Conservation (phyloP, 345 rosid species). For the Erucastrum elatum region DNA sequence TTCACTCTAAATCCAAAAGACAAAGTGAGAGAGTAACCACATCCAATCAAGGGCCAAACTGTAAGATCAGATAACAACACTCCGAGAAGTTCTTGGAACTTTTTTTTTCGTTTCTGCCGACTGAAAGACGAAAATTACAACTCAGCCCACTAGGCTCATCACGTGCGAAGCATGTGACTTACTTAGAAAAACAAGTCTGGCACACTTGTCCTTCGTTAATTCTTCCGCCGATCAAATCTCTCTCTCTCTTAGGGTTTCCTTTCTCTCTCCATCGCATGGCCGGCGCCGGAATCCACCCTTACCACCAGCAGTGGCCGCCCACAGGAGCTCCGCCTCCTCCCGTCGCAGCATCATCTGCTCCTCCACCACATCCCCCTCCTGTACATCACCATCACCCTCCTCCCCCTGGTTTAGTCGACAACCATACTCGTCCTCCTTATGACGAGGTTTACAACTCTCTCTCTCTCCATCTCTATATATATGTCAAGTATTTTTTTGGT, state of each 20-base stretch:
- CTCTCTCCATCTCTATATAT: not conserved
- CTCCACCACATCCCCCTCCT: slow-evolving; percentile 50
- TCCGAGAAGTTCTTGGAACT: too few species aligned
- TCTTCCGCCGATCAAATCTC: not conserved
- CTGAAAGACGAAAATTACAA: not conserved
- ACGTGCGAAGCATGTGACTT: slow-evolving; percentile 37
- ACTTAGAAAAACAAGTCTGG: not conserved
- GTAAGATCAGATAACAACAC: too few species aligned
- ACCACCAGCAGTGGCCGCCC: slow-evolving; percentile 84
- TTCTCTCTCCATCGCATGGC: slow-evolving; percentile 51
- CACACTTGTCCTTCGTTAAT: not conserved
- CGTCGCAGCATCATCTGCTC: slow-evolving; percentile 45
- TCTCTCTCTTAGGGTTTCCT: slow-evolving; percentile 28
- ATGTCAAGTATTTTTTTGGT: not conserved
- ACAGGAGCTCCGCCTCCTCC: slow-evolving; percentile 69
- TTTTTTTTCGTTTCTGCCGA: not conserved
- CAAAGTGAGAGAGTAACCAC: too few species aligned
- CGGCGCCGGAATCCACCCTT: slow-evolving; percentile 89
- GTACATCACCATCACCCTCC: slow-evolving; percentile 60
- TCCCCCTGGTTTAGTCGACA: slow-evolving; percentile 54
- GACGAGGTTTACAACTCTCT: slow-evolving; percentile 65
- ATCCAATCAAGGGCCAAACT: too few species aligned
- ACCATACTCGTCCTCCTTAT: slow-evolving; percentile 54
- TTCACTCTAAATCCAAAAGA: not conserved
- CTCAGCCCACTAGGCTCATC: not conserved